phyloP scores from a whole-genome alignment of 768 basidiomycete species.

The Kwoniella newhampshirensis region DNA sequence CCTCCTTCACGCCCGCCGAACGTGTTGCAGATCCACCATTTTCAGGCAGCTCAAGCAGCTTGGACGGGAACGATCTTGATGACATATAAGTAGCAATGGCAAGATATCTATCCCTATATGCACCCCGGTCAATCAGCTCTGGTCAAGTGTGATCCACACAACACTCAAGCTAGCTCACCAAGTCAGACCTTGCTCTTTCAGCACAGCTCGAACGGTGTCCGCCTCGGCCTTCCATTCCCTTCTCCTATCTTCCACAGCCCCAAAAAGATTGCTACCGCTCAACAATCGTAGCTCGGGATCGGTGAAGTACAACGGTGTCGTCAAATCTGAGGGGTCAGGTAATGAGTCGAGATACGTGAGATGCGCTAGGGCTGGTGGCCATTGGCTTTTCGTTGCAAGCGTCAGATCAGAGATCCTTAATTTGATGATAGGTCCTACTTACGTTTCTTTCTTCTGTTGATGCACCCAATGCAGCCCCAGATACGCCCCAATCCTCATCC shows the following conservation, averaged over 20 bases:
- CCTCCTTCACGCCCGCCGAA: slow-evolving; percentile 25
- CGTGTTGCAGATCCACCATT: slow-evolving; percentile 53
- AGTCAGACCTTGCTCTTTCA: slow-evolving; percentile 57
- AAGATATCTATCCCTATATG: slow-evolving; percentile 67
- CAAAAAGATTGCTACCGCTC: slow-evolving; percentile 75
- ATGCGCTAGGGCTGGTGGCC: slow-evolving; percentile 45
- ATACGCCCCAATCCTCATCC: slow-evolving; percentile 46
- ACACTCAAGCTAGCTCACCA: slow-evolving; percentile 65
- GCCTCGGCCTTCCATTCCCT: slow-evolving; percentile 67
- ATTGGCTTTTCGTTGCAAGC: slow-evolving; percentile 1
- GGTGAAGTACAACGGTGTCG: slow-evolving; percentile 74
- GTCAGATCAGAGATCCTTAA: slow-evolving; percentile 5
- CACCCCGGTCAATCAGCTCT: slow-evolving; percentile 9
- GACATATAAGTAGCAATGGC: slow-evolving; percentile 74
- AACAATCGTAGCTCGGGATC: slow-evolving; percentile 65
- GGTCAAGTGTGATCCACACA: background rate
- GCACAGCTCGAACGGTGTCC: slow-evolving; percentile 59
- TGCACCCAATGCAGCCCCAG: slow-evolving; percentile 47
- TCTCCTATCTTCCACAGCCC: slow-evolving; percentile 70
- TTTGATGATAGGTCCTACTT: background rate
- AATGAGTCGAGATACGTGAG: slow-evolving; percentile 67
- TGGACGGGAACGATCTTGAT: slow-evolving; percentile 87
- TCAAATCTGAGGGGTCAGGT: slow-evolving; percentile 61
- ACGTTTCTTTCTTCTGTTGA: slow-evolving; percentile 4
- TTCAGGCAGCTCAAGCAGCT: slow-evolving; percentile 63